Conservation (phyloP, 1,284 basidiomycete species). For the Melampsora americana region DNA sequence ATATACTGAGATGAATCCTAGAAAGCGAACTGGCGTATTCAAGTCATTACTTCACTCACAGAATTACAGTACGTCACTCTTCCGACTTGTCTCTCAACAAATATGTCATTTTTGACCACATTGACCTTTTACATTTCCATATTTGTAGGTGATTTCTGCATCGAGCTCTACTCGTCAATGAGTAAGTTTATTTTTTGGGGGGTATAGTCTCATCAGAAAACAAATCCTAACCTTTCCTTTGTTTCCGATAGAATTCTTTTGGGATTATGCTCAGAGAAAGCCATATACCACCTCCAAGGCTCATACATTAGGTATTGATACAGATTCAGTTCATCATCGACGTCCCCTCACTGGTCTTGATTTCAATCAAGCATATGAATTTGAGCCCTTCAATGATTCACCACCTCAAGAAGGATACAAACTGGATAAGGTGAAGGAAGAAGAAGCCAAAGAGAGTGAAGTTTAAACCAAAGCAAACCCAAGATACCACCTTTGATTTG, state of each 20-base stretch:
- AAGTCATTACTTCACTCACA: slow-evolving; percentile 36
- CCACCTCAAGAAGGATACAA: background rate
- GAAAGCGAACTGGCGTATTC: slow-evolving; percentile 14
- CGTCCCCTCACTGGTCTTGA: slow-evolving; percentile 12
- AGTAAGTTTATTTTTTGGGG: slow-evolving; percentile 7
- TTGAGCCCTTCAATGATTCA: background rate
- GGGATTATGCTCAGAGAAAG: slow-evolving; percentile 19
- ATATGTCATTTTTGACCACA: background rate
- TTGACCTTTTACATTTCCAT: background rate
- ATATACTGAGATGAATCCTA: slow-evolving; percentile 17
- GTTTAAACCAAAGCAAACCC: background rate
- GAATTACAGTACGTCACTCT: slow-evolving; percentile 33
- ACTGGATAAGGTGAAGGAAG: background rate
- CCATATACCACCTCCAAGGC: slow-evolving; percentile 28
- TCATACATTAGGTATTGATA: background rate
- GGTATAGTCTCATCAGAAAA: background rate
- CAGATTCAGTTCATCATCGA: background rate
- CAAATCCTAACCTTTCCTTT: background rate
- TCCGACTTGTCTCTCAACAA: background rate
- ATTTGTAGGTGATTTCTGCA: slow-evolving; percentile 28
- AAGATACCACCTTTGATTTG: too few species aligned
- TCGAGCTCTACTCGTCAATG: slow-evolving; percentile 23
- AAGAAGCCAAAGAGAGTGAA: background rate
- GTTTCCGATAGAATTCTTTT: slow-evolving; percentile 22
- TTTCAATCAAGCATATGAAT: slow-evolving; percentile 36